Conservation (phyloP, 306 rosid genomes). For the Sicyos edulis region DNA sequence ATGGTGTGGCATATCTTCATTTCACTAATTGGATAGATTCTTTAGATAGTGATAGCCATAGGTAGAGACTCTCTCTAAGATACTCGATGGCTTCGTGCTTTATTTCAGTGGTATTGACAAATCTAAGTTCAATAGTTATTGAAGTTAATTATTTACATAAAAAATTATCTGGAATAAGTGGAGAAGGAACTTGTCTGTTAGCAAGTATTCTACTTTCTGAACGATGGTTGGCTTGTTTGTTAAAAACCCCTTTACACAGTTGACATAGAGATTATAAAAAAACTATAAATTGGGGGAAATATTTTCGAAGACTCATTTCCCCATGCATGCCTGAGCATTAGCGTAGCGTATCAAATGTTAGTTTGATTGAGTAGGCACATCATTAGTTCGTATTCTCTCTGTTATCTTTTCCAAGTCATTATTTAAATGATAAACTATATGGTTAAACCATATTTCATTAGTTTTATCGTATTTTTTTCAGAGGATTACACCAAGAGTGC, state of each 20-base stretch:
- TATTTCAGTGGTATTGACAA: neutral
- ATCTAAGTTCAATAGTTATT: neutral
- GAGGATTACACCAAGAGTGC: slow-evolving; percentile 40
- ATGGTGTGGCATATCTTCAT: neutral
- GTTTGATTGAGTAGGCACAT: neutral
- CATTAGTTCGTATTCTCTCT: neutral
- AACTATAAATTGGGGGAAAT: neutral
- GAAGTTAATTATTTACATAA: neutral
- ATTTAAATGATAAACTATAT: neutral
- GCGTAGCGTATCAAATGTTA: neutral
- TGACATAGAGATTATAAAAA: too few relatives aligned
- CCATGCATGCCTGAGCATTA: neutral
- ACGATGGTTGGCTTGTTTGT: neutral
- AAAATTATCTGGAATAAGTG: neutral
- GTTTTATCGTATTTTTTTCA: slow-evolving; percentile 21
- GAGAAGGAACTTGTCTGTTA: neutral
- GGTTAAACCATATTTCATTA: slow-evolving; percentile 9
- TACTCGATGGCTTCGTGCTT: slow-evolving; percentile 6
- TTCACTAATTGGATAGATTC: slow-evolving; percentile 8
- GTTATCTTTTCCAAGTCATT: neutral
- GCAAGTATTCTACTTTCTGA: too few relatives aligned
- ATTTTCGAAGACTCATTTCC: neutral
- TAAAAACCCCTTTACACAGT: too few relatives aligned
- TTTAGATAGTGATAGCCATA: neutral
- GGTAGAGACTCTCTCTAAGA: neutral